Evolutionary conservation across 768 basidiomycete genomes (phyloP).

Genomic region (Neoboletus magnificus): DNA sequence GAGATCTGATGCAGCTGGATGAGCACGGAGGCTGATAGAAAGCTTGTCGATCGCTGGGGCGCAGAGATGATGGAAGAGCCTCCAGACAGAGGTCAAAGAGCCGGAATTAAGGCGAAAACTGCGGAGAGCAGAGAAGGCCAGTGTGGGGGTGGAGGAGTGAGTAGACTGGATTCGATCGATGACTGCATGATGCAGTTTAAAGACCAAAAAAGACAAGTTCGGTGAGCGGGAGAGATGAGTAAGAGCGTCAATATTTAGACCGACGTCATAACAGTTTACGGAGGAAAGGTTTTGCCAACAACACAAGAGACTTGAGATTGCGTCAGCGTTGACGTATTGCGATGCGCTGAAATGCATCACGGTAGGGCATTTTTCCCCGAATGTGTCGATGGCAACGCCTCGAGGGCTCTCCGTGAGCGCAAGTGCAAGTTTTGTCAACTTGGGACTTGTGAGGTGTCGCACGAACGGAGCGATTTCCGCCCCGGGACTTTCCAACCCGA

Average conservation of each 20-base stretch:
- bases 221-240: constrained; percentile 1
- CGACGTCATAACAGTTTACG: neutral
- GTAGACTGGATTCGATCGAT: neutral
- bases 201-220: neutral
- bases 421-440: neutral
- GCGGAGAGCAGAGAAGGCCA: constrained; percentile 4
- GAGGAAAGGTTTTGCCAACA: constrained; percentile 4
- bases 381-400: neutral
- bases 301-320: constrained; percentile 2
- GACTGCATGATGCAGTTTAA: neutral
- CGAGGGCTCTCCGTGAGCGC: neutral
- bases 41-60: neutral
- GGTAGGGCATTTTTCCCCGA: constrained; percentile 1
- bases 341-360: neutral
- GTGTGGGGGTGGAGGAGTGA: neutral
- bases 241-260: neutral
- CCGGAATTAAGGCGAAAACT: neutral
- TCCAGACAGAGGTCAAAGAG: neutral
- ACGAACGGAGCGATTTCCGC: constrained; percentile 1
- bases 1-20: neutral
- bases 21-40: neutral
- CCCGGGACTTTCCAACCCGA: neutral
- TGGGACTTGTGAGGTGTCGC: constrained; percentile 4
- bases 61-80: neutral
- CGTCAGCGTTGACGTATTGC: neutral